Conservation (phyloP, 192 early-diverging fungal genomes). For the Podochytrium sp. region DNA sequence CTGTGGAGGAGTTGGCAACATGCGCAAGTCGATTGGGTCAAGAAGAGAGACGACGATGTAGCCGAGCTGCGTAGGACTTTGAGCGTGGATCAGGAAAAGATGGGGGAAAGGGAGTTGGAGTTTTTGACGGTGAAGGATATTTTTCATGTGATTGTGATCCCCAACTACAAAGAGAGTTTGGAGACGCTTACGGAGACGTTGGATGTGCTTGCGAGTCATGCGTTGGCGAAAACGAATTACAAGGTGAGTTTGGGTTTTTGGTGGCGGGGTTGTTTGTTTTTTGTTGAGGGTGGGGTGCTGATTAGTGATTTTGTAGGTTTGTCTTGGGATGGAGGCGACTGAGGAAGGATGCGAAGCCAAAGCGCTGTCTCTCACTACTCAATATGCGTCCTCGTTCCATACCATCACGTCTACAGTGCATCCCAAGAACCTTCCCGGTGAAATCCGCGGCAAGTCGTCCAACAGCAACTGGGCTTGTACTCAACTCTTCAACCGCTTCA, state of each 20-base stretch:
- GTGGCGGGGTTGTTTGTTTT: not conserved
- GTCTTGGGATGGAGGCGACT: conserved; percentile 64
- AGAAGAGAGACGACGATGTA: conserved; percentile 41
- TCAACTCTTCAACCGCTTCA: not conserved
- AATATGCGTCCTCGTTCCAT: conserved; percentile 49
- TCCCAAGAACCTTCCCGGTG: conserved; percentile 52
- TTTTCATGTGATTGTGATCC: conserved; percentile 57
- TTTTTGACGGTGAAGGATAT: not conserved
- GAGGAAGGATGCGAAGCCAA: conserved; percentile 49
- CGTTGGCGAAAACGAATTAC: not conserved
- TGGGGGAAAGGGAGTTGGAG: conserved; percentile 37
- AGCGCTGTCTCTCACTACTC: conserved; percentile 39
- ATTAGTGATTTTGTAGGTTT: conserved; percentile 34
- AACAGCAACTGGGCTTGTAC: conserved; percentile 57
- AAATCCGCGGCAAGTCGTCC: conserved; percentile 56
- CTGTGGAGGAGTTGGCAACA: not conserved
- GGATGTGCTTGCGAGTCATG: conserved; percentile 49
- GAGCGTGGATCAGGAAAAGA: conserved; percentile 34
- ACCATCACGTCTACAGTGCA: conserved; percentile 48
- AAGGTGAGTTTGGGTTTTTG: conserved; percentile 45
- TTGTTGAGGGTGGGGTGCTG: not conserved
- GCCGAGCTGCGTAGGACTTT: conserved; percentile 45
- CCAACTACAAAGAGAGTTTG: conserved; percentile 61
- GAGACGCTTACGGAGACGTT: conserved; percentile 56
- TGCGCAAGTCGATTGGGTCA: not conserved